These are phyloP conservation scores for Trypanosoma cruzi DNA, from an alignment of 208 protist species.

Conservation along the genomic window DNA sequence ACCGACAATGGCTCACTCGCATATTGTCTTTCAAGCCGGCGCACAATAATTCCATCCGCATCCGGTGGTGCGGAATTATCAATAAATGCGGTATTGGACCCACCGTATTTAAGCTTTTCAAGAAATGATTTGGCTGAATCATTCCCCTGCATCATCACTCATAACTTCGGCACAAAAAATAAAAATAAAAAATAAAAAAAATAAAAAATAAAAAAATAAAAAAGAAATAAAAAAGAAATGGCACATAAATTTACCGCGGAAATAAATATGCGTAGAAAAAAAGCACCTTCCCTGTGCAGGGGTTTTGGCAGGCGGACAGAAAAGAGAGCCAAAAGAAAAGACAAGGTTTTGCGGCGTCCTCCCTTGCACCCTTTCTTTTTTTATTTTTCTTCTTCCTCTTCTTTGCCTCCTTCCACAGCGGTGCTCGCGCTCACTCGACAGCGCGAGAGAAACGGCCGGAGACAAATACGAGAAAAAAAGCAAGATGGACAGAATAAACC, in stretches of 20 bases:
- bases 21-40: constrained; percentile 60
- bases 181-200: constrained; percentile 14
- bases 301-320: no score
- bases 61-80: constrained; percentile 70
- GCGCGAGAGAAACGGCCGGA: no score
- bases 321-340: no score
- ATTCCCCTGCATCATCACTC: constrained; percentile 24
- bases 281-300: no score
- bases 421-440: no score
- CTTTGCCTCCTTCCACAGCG: no score
- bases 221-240: constrained; percentile 4
- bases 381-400: no score
- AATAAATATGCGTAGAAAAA: no score
- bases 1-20: constrained; percentile 50
- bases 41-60: constrained; percentile 48
- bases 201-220: constrained; percentile 8
- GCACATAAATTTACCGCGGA: no score
- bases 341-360: no score
- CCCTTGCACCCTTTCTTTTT: no score
- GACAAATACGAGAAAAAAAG: constrained; percentile 11
- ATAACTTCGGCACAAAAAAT: constrained; percentile 7
- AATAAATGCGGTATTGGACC: constrained; percentile 26
- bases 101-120: constrained; percentile 62
- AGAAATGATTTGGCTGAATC: constrained; percentile 50
- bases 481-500: constrained; percentile 1